Conservation (phyloP, 176 grass and related monocot species). For the Aegilops longissima region DNA sequence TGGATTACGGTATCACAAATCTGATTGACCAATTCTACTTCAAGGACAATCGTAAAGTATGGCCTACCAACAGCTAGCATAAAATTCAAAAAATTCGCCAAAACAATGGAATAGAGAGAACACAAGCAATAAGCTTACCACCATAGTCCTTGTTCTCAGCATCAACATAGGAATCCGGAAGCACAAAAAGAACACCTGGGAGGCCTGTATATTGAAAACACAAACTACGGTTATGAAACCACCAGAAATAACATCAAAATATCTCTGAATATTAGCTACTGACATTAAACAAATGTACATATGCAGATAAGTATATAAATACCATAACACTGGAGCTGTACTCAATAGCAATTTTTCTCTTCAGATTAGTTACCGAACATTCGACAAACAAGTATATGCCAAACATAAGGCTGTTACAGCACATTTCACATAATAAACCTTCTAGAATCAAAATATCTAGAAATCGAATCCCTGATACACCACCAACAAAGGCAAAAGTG, state of each 20-base stretch:
- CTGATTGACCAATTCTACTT: not conserved
- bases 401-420: not conserved
- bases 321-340: not conserved
- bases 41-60: not conserved
- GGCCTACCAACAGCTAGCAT: not conserved
- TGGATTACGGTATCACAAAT: not conserved
- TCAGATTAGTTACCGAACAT: not conserved
- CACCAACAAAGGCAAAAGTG: not conserved
- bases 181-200: constrained; percentile 88
- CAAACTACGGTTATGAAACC: not conserved
- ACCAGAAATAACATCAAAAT: not conserved
- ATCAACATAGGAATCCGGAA: constrained; percentile 99
- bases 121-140: constrained; percentile 41
- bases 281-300: not conserved
- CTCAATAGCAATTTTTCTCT: not conserved
- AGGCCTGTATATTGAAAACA: constrained; percentile 55
- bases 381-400: not conserved
- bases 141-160: constrained; percentile 97
- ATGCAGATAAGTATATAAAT: constrained; percentile 4
- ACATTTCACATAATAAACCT: not conserved
- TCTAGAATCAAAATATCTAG: not conserved
- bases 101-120: not conserved
- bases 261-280: not conserved
- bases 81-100: not conserved
- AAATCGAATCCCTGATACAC: not conserved